Evolutionary conservation across 371 early-diverging fungal species (phyloP), one percentile per base, ranked within the genome.

Genomic region (Syncephalis plumigaleata): DNA sequence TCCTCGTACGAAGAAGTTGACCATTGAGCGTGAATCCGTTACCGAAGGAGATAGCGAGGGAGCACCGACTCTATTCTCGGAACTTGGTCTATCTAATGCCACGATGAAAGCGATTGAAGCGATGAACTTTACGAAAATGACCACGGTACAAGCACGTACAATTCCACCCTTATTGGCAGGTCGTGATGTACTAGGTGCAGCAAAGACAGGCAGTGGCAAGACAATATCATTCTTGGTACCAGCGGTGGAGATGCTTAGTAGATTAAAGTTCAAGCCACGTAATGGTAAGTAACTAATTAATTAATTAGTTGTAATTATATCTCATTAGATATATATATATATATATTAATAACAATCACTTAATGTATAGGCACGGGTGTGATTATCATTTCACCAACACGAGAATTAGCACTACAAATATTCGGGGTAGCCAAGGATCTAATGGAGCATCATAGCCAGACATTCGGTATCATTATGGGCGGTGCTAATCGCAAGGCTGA

Each of bases 341-440:
- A n/a, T n/a, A n/a, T n/a, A n/a, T n/a, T n/a, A n/a, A n/a, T n/a
- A n/a, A n/a, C n/a, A n/a, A n/a, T n/a, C n/a, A n/a, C n/a, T n/a
- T n/a, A n/a, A n/a, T n/a, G n/a, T n/a, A n/a, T 31, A 31, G 31
- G 31, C 47, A 95, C 96, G 0, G 96, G 96, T 47, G 84, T 89
- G 18, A 64, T 98, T 44, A 77, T 99, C 51, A 92, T 99, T 47
- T 83, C 96, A 9, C 99, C 99, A 17, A 99, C 99, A 36, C 82
- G 99, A 60, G 99, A 99, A 70, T 75, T 99, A 47, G 97, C 98
- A 26, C 70, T 98, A 49, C 99, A 99, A 66, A 98, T 98, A 54
- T 91, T 89, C 65, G 91, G 95, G 18, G 97, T 97, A 31, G 91
- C 94, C 21, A 87, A 91, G 52, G 92, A 91, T 38, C 73, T 98